Evolutionary conservation across 345 rosid genomes (phyloP), one percentile per base, ranked within the genome.

Genomic region (Anastatica hierochuntica): DNA sequence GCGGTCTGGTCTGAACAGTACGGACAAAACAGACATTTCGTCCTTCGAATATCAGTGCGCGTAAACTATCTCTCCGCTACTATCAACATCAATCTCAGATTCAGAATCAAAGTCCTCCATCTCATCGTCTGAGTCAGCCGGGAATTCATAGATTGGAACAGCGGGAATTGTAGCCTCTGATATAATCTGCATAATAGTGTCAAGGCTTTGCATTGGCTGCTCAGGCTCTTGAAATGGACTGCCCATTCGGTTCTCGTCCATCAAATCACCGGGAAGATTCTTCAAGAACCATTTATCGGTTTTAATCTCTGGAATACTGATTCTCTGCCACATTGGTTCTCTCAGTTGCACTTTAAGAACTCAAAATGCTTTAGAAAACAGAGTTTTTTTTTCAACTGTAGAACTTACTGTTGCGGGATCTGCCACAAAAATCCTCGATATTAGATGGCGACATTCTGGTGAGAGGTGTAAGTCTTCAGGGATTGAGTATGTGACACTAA

Each of bases 101-200:
- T 85, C 97, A 12, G 79, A 78, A 64, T 88, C 97, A n/a, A 78
- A 44, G 47, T 85, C 95, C 18, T 92, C 94, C 95, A 83, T 79
- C 67, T 82, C 90, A 26, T 88, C 96, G 23, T 58, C 72, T 35
- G 74, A 63, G 56, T 83, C 95, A 21, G 80, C 61, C 29, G 51
- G 55, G 2, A 67, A 45, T 43, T 56, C 43, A 35, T 57, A 80
- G 74, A 75, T 75, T 3, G 75, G 77, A 49, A 73, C 77, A 2
- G 87, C 68, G 9, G 95, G 98, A 54, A 88, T 71, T 36, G 97
- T 85, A 53, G 97, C 97, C 67, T 88, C 97, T 0, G 90, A 71
- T 17, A 92, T 83, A 41, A 88, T 88, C 74, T 92, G 98, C 98
- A 92, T 92, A 30, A 92, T 88, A 4, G 71, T 79, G 46, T 85